A percentile compares a stretch with the other conserved stretches of the same genome.
phyloP scores from a whole-genome alignment of 2,329 filamentous ascomycete species.

The Sclerotiophoma versabilis region DNA sequence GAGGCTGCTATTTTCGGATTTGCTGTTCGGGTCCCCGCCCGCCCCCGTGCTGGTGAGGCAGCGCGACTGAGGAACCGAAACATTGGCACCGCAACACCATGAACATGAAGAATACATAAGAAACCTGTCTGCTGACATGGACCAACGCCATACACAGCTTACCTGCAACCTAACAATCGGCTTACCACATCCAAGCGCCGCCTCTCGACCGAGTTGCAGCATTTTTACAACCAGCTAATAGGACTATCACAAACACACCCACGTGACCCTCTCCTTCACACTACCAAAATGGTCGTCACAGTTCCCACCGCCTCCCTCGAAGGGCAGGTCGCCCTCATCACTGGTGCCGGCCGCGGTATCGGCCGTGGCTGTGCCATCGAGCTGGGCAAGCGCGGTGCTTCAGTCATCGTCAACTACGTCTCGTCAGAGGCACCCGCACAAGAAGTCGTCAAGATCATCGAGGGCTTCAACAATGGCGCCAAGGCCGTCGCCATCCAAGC shows the following conservation, averaged over 20 bases:
- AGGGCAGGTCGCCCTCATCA: conserved; percentile 66
- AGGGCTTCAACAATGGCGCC: conserved; percentile 56
- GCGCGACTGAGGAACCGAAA: conserved; percentile 23
- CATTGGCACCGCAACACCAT: conserved; percentile 11
- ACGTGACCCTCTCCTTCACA: conserved; percentile 22
- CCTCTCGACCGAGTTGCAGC: background rate
- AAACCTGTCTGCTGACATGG: background rate
- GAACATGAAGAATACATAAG: conserved; percentile 17
- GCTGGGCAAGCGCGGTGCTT: conserved; percentile 69
- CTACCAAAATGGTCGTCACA: conserved; percentile 49
- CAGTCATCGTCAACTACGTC: conserved; percentile 71
- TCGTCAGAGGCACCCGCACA: conserved; percentile 59
- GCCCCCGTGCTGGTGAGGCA: conserved; percentile 24
- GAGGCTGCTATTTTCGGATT: conserved; percentile 31
- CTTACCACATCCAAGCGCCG: background rate
- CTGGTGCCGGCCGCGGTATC: conserved; percentile 70
- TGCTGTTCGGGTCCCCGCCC: conserved; percentile 35
- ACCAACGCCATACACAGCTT: conserved; percentile 16
- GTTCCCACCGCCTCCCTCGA: conserved; percentile 59
- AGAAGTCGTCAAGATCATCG: conserved; percentile 57
- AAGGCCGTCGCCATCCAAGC: conserved; percentile 65
- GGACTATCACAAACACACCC: conserved; percentile 17
- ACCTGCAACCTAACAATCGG: background rate
- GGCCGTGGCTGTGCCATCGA: conserved; percentile 71
- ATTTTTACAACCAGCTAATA: conserved; percentile 13